These are phyloP conservation scores for Nicotiana tabacum DNA, from an alignment of 257 asterid genomes.

Conservation along the genomic window DNA sequence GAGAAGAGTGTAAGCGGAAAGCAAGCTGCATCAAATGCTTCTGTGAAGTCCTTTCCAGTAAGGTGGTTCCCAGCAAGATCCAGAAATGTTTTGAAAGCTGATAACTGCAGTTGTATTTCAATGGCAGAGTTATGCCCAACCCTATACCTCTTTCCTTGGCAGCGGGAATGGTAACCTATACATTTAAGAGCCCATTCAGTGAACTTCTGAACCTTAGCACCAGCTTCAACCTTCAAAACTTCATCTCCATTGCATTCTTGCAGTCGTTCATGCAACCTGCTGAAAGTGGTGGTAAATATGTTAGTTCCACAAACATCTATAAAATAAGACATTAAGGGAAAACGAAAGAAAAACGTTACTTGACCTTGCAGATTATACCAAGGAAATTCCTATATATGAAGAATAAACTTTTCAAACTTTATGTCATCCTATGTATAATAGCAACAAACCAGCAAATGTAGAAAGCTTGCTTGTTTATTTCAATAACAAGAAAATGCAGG, in stretches of 20 bases:
- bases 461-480: neutral
- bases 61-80: constrained; percentile 90
- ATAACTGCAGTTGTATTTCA: constrained; percentile 76
- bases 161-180: constrained; percentile 90
- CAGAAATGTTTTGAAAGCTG: constrained; percentile 86
- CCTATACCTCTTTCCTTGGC: constrained; percentile 76
- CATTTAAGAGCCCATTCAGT: constrained; percentile 99
- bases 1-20: constrained; percentile 96
- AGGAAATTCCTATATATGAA: neutral
- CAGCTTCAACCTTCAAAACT: constrained; percentile 94
- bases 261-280: constrained; percentile 87
- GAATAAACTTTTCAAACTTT: neutral
- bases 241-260: constrained; percentile 95
- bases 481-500: neutral
- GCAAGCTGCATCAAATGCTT: constrained; percentile 98
- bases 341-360: neutral
- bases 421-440: neutral
- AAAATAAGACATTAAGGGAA: neutral
- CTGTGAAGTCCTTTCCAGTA: constrained; percentile 91
- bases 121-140: constrained; percentile 65
- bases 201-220: constrained; percentile 90
- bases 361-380: neutral
- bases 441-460: neutral
- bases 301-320: neutral
- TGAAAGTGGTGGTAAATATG: constrained; percentile 18